Evolutionary conservation across 345 rosid genomes (phyloP).

Genomic region (Ailanthus altissimus): DNA sequence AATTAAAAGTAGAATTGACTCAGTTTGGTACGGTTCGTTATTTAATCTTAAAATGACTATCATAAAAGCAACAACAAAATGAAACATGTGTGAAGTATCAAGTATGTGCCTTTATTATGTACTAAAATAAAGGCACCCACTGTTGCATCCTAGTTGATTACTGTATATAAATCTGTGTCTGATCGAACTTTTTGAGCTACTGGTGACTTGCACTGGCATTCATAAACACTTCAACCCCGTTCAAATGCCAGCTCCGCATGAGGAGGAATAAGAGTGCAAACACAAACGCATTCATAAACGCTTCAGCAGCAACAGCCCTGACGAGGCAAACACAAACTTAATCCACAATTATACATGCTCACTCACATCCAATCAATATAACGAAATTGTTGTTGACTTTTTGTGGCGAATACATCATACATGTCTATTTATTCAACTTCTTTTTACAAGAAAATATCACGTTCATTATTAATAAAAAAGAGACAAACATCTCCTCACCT

Average conservation of each 20-base stretch:
- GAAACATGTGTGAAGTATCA: no score
- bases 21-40: no score
- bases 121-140: conserved; percentile 91
- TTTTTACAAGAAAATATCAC: no score
- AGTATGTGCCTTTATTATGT: not conserved
- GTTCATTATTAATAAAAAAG: no score
- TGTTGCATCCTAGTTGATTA: conserved; percentile 98
- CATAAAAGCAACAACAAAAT: not conserved
- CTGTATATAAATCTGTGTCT: conserved; percentile 96
- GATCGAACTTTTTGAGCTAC: conserved; percentile 84
- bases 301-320: conserved; percentile 95
- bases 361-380: no score
- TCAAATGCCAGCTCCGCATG: conserved; percentile 93
- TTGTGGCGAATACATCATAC: no score
- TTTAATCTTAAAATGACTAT: not conserved
- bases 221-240: conserved; percentile 94
- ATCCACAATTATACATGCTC: no score
- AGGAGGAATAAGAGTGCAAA: conserved; percentile 72
- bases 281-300: conserved; percentile 91
- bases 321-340: no score
- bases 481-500: no score
- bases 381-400: no score
- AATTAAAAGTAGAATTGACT: no score
- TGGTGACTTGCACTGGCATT: conserved; percentile 99
- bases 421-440: no score